Evolutionary conservation across 192 early-diverging fungal species (phyloP), one percentile per base, ranked within the genome.

Genomic region (Pilaira anomala): DNA sequence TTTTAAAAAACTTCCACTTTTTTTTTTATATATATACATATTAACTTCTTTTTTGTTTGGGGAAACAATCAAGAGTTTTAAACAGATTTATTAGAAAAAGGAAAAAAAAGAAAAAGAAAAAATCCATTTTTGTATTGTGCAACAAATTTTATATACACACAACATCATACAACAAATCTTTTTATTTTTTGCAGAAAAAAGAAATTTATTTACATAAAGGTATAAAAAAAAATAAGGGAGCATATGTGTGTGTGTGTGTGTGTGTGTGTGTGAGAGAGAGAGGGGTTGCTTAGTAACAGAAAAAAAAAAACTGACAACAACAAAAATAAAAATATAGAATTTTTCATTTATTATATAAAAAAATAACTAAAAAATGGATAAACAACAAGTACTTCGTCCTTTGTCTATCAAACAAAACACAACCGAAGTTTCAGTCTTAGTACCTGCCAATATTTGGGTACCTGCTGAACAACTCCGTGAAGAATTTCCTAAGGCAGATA

Each of bases 391-490:
- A 28, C 75, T 85, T 64, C 85, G 91, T 65, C 88, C 89, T 57
- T 81, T 95, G 44, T 78, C 85, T 60, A 76, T 93, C 74, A 91
- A 88, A 80, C 87, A 90, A 70, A 83, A 82, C 61, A 80, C 85
- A 26, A 83, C 85, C 66, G 90, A 96, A 73, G 78, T 93, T 62
- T 84, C 91, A 18, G 85, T 96, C 54, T 76, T 90, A 36, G 84
- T 96, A 21, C 91, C 93, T 64, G 81, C 87, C 54, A 80, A 87
- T 73, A 85, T 91, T 64, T 96, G 94, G 94, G 89, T 90, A 2
- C 82, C 86, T 25, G 94, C 94, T 60, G 94, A 96, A 74, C 86
- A 87, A 58, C 73, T 93, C 63, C 82, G 87, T 36, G 92, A 95
- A 71, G 81, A 85, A 74, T 89, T 93, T 68, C 59, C 78, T 42